Evolutionary conservation across 2,329 filamentous ascomycete species (phyloP).

Genomic region (Xylariales sp.): DNA sequence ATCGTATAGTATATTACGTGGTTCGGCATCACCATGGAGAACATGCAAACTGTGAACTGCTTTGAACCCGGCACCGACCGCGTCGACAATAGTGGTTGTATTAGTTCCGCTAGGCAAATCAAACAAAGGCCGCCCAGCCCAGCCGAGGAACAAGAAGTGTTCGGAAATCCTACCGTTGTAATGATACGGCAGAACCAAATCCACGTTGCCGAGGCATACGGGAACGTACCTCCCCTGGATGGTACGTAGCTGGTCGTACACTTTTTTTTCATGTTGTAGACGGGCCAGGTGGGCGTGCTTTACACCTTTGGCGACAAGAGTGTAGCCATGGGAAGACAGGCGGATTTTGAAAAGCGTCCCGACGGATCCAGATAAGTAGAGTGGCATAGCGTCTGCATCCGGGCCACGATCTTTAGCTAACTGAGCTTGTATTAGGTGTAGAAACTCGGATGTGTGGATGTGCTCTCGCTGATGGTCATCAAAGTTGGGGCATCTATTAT

Average conservation of each 20-base stretch:
- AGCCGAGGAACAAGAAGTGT: slow-evolving; percentile 53
- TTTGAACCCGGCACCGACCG: slow-evolving; percentile 26
- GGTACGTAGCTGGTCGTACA: slow-evolving; percentile 48
- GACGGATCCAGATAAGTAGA: slow-evolving; percentile 47
- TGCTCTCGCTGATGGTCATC: slow-evolving; percentile 44
- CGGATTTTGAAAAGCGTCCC: slow-evolving; percentile 54
- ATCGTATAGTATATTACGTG: slow-evolving; percentile 51
- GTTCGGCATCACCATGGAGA: slow-evolving; percentile 48
- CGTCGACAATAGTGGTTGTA: slow-evolving; percentile 29
- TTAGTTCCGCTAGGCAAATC: slow-evolving; percentile 26
- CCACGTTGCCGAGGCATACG: slow-evolving; percentile 51
- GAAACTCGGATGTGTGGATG: slow-evolving; percentile 45
- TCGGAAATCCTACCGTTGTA: slow-evolving; percentile 47
- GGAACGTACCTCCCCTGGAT: slow-evolving; percentile 52
- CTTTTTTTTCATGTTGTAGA: slow-evolving; percentile 48
- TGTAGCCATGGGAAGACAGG: slow-evolving; percentile 52
- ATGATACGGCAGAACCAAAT: slow-evolving; percentile 49
- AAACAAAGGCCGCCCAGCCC: slow-evolving; percentile 45
- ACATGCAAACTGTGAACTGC: slow-evolving; percentile 39
- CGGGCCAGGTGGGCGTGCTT: slow-evolving; percentile 40
- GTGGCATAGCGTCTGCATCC: slow-evolving; percentile 47
- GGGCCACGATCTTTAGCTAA: slow-evolving; percentile 48
- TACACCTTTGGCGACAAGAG: slow-evolving; percentile 55
- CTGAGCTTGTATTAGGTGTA: slow-evolving; percentile 44
- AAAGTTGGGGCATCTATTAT: slow-evolving; percentile 49